Base-by-base conservation (phyloP, 345 rosid genomes). In the Cardamine chenopodiifolia region DNA sequence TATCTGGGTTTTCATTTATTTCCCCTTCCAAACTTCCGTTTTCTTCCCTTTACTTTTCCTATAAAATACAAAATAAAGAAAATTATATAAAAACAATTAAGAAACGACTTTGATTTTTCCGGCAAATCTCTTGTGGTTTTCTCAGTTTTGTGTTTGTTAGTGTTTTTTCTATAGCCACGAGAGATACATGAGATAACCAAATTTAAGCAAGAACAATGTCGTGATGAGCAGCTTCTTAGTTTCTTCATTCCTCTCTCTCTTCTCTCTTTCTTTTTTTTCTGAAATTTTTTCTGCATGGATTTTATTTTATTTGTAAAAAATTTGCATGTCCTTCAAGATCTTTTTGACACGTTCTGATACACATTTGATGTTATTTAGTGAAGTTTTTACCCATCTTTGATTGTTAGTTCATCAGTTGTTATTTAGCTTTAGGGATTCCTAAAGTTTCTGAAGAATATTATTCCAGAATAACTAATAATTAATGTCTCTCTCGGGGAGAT, bases 171-270 rank as follows among this genome's bases (percentile, higher is more conserved):
- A 18, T 58, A 50, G n/a, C 6, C 72, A 74, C 20, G 47, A 49
- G 28, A 28, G 6, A 40, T 28, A 39, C 63, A 52, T 68, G 74
- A 68, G 62, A 28, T 8, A 19, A 29, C 68, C 22, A 52, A 53
- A 42, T 61, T 3, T 17, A 13, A 53, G 22, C 6, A 31, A 42
- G 47, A 60, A 40, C 69, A 39, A 40, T 68, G 63, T 75, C 34
- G 49, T 61, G 69, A 61, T 23, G 74, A 68, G 64, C 57, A 61
- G 69, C 70, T 68, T 68, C 63, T 60, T n/a, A 12, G 57, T 60
- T 75, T 22, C 5, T 50, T 29, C 18, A 1, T 26, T 44, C 47
- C 28, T 47, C 19, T 66, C 47, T 57, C 65, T n/a, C 12, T 67
- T 42, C 1, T n/a, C 7, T 15, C 13, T n/a, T 4, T 44, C 1